Base-by-base conservation (phyloP, 1,284 basidiomycete genomes). In the Ustilago shanxiensis region DNA sequence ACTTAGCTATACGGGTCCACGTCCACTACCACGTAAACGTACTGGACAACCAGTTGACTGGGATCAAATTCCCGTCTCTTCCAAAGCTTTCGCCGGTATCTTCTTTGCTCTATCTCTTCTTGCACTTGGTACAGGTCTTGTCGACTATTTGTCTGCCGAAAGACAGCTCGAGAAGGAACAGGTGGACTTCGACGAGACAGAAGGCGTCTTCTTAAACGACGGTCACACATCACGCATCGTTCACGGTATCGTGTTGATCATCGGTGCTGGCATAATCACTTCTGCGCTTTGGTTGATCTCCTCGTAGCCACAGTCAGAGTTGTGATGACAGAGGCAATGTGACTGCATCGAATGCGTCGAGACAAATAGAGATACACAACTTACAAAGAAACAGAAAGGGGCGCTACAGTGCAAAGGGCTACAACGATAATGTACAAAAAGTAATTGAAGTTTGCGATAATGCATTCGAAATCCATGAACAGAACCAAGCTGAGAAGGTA, bases 101-200 rank as follows among this genome's bases (percentile, higher is more conserved):
- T 76, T 76, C 52, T 66, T 69, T 41, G 29, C 37, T 24, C 47
- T 76, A 14, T 64, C 69, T 1, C 50, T 76, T 1, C 58, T 72
- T 1, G 55, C 69, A 0, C 20, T 76, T 0, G 62, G n/a, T 0
- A 72, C 73, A 1, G 73, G 73, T 0, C 22, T 72, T 0, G 62
- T 44, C 1, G 73, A 76, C 26, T 76, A 76, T 18, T 24, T 76
- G 4, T 39, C 35, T 0, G 73, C 73, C 0, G 66, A 71, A 35
- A 55, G 66, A 9, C 50, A 72, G 29, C 35, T 76, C 1, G 72
- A 75, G 24, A 63, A 63, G 61, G 72, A 75, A 55, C 62, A 70
- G 52, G 72, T 75, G 3, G 68, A 75, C 18, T 75, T 75, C 33
- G 72, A 75, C 49, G 72, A 75, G 11, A 75, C 67, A 28, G 72